These are phyloP conservation scores for Serpula lacrymans DNA, from an alignment of 768 basidiomycete genomes.

Conservation along the genomic window DNA sequence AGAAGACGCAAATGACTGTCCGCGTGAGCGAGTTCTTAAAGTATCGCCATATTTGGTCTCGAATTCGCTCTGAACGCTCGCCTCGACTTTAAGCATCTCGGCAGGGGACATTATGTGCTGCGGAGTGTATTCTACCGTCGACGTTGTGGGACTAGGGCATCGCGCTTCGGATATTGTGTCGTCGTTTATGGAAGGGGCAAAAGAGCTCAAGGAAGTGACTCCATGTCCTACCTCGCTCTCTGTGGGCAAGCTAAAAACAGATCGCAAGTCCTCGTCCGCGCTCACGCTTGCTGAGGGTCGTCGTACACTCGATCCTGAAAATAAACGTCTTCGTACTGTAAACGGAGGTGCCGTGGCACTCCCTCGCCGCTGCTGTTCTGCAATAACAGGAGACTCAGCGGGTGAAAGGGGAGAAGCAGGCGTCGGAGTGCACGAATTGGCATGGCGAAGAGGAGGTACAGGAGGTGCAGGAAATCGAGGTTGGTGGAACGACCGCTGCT, in stretches of 20 bases:
- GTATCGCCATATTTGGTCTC: slow-evolving; percentile 12
- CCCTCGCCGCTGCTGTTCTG: slow-evolving; percentile 3
- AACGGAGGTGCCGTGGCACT: slow-evolving; percentile 17
- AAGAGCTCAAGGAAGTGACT: slow-evolving; percentile 11
- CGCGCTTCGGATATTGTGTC: slow-evolving; percentile 34
- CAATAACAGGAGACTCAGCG: too few relatives aligned
- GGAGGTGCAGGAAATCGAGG: slow-evolving; percentile 53
- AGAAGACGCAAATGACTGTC: slow-evolving; percentile 36
- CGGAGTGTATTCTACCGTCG: slow-evolving; percentile 47
- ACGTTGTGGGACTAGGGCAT: slow-evolving; percentile 32
- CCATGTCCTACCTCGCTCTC: slow-evolving; percentile 34
- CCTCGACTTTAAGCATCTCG: slow-evolving; percentile 60
- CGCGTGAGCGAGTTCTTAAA: slow-evolving; percentile 28
- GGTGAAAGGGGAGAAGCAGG: slow-evolving; percentile 6
- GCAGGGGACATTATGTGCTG: slow-evolving; percentile 68
- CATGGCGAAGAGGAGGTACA: slow-evolving; percentile 33
- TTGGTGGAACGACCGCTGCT: slow-evolving; percentile 65
- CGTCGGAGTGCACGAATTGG: slow-evolving; percentile 16
- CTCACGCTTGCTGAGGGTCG: slow-evolving; percentile 48
- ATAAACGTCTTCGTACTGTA: slow-evolving; percentile 49
- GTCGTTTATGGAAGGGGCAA: slow-evolving; percentile 53
- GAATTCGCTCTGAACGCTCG: slow-evolving; percentile 37
- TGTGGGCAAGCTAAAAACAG: slow-evolving; percentile 50
- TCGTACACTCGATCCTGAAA: slow-evolving; percentile 53
- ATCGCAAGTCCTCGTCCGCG: slow-evolving; percentile 52